Evolutionary conservation across 176 grass and related monocot genomes (phyloP), one percentile per base, ranked within the genome.

Genomic region (Cenchrus americanus): DNA sequence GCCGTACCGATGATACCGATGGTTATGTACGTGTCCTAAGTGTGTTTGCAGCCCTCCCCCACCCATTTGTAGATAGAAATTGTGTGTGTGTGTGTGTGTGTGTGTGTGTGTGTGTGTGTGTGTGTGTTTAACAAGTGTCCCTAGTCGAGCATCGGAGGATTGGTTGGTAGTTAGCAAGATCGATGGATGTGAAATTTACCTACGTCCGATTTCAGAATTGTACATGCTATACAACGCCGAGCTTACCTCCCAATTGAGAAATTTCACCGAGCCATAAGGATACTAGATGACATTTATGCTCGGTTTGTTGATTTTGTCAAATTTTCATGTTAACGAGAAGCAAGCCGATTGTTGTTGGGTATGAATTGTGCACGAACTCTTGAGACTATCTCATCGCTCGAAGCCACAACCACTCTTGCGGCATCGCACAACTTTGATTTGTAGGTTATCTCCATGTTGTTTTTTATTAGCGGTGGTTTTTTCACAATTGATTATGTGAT

Each of bases 331-430:
- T 62, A 59, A 57, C 91, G 96, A 93, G 89, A 99, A 84, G 93
- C 91, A 57, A 99, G 91, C 63, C 80, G 91, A 3, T 75, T 99
- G 87, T 63, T 94, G 18, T 54, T 96, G 78, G 96, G 96, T 11
- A 75, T 99, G 75, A 99, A 96, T 65, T 94, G 96, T 48, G 91
- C 89, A 48, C 80, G 14, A 50, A 87, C 87, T 60, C 89, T 99
- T 17, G 89, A 83, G 66, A 60, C 52, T 19, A 68, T 96, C 58
- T 61, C 68, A 19, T 59, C 96, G 80, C 81, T 89, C 17, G 91
- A 90, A 19, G 60, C 50, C 62, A 87, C 86, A 43, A 69, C 75
- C 48, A 48, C 66, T 51, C 89, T 94, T 40, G 89, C 91, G 0
- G 59, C 79, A 55, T 61, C 62, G 1, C 81, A 90, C 82, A 81